Base-by-base conservation (phyloP, 257 asterid genomes). In the Solanum tarijense region DNA sequence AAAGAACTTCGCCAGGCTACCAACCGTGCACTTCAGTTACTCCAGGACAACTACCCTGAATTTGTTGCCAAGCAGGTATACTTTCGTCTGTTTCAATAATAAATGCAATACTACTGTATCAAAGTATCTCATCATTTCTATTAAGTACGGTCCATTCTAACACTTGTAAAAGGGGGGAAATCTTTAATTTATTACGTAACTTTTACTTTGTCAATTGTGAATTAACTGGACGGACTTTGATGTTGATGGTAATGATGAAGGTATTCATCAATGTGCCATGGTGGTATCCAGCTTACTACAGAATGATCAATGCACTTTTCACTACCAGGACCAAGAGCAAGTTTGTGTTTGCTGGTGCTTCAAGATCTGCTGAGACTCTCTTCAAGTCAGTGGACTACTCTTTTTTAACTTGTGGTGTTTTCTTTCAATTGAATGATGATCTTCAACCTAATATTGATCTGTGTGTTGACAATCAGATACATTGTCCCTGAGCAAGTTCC, bases 291-390 rank as follows among this genome's bases (percentile, higher is more conserved):
- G 95, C 96, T 83, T 94, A 92, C 93, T 93, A 94, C 41, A 93
- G 94, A 90, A 92, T 93, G 98, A 95, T 93, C 41, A 95, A 96
- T 89, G 95, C 96, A 32, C 91, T 95, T 92, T 90, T 95, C 91
- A 92, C 98, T 9, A 94, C 91, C 74, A 93, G 98, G 87, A 95
- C 97, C 82, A 94, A 95, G 93, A 95, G 98, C 97, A 95, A 94
- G 93, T 95, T 95, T 90, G 97, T 94, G 60, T 93, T 94, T 89
- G 96, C 98, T 7, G 95, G 98, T 29, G 94, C 98, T 12, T 92
- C 95, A 58, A 92, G 86, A 91, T 92, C 95, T 31, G 91, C 98
- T 69, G 97, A 95, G 92, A 93, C 94, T 90, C 95, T 95, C 82
- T 90, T 94, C 91, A 93, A 90, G 98, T 95, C 3, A 74, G 95